phyloP scores from a whole-genome alignment of 257 asterid genomes.

The Ilex aquifolium region DNA sequence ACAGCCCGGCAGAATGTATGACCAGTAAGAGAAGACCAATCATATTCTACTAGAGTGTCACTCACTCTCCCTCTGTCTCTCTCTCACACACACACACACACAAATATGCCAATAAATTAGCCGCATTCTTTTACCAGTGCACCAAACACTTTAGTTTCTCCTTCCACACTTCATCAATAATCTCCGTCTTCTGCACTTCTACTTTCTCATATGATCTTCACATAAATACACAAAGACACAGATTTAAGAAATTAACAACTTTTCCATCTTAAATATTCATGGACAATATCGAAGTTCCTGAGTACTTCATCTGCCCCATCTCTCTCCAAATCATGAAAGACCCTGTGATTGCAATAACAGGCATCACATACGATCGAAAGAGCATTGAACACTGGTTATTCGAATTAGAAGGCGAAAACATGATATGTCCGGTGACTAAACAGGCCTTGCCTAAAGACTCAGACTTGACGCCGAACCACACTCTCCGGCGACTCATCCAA shows the following conservation, averaged over 20 bases:
- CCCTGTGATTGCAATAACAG: slow-evolving; percentile 51
- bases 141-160: too few relatives aligned
- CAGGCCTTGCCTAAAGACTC: slow-evolving; percentile 27
- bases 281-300: slow-evolving; percentile 46
- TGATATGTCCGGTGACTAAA: slow-evolving; percentile 58
- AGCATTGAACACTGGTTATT: slow-evolving; percentile 51
- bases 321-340: slow-evolving; percentile 64
- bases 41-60: too few relatives aligned
- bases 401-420: slow-evolving; percentile 14
- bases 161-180: too few relatives aligned
- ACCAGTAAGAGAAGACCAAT: background rate
- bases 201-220: too few relatives aligned
- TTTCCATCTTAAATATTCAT: background rate
- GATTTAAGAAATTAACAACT: background rate
- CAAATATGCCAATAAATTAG: too few relatives aligned
- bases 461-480: slow-evolving; percentile 56
- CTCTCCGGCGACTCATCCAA: slow-evolving; percentile 45
- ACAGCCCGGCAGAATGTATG: background rate
- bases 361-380: slow-evolving; percentile 65
- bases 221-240: too few relatives aligned
- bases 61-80: too few relatives aligned
- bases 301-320: slow-evolving; percentile 57
- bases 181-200: too few relatives aligned
- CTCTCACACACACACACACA: background rate
- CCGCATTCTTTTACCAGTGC: too few relatives aligned